phyloP scores from a whole-genome alignment of 192 early-diverging fungal species.

The Gigaspora rosea region DNA sequence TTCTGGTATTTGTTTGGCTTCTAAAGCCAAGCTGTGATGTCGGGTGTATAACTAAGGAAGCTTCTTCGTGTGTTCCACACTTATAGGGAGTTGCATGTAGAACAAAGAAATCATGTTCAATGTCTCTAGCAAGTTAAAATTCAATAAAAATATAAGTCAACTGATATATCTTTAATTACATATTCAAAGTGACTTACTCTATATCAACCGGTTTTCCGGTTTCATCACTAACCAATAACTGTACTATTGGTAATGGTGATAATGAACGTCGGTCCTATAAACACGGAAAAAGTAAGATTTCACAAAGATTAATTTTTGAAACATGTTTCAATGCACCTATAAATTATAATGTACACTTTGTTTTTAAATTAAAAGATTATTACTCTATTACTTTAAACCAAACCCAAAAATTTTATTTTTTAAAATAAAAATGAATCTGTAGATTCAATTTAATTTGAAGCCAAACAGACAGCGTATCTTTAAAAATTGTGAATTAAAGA shows the following conservation, averaged over 20 bases:
- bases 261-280: conserved; percentile 7
- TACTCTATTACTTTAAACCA: no score
- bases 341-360: no score
- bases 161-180: background rate
- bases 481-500: no score
- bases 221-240: background rate
- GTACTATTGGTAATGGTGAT: background rate
- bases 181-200: background rate
- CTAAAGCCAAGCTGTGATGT: background rate
- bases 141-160: no score
- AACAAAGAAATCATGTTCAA: no score
- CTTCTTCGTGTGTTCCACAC: background rate
- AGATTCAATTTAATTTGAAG: no score
- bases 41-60: background rate
- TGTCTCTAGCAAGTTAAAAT: no score
- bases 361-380: no score
- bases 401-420: no score
- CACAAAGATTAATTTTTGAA: background rate
- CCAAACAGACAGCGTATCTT: no score
- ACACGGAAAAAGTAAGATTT: background rate
- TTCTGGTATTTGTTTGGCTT: background rate
- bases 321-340: background rate
- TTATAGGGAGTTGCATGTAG: background rate
- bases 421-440: no score
- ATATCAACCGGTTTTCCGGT: background rate